phyloP scores from a whole-genome alignment of 768 basidiomycete genomes.

The Phlebiopsis flavidoalba region DNA sequence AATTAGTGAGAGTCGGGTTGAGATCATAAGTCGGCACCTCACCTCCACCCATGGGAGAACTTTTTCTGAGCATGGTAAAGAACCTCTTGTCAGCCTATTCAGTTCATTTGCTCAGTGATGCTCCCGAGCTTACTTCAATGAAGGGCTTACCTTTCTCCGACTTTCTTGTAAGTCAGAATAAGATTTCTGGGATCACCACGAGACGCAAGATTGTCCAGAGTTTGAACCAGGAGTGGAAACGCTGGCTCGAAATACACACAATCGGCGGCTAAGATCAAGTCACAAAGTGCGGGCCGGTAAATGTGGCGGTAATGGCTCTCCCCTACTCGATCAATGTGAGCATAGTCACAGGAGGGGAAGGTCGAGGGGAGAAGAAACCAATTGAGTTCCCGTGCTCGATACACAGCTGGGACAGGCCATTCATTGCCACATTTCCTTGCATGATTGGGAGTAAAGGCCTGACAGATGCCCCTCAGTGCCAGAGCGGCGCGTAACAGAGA shows the following conservation, averaged over 20 bases:
- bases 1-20: not conserved
- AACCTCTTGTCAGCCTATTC: slow-evolving; percentile 83
- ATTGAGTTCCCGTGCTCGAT: slow-evolving; percentile 65
- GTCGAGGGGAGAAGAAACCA: slow-evolving; percentile 51
- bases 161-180: slow-evolving; percentile 96
- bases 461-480: slow-evolving; percentile 9
- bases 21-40: slow-evolving; percentile 8
- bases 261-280: slow-evolving; percentile 84
- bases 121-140: not conserved
- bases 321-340: slow-evolving; percentile 43
- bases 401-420: slow-evolving; percentile 51
- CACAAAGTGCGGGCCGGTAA: slow-evolving; percentile 36
- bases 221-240: slow-evolving; percentile 82
- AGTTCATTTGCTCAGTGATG: not conserved
- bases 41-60: slow-evolving; percentile 72
- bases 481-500: not conserved
- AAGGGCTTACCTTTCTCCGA: slow-evolving; percentile 68
- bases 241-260: slow-evolving; percentile 96
- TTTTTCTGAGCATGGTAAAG: slow-evolving; percentile 72
- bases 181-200: slow-evolving; percentile 52
- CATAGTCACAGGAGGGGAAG: not conserved
- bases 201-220: slow-evolving; percentile 55
- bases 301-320: slow-evolving; percentile 43
- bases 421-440: slow-evolving; percentile 65
- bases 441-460: slow-evolving; percentile 80